Conservation (phyloP, 1,284 basidiomycete species). For the Heterobasidion irregulare region DNA sequence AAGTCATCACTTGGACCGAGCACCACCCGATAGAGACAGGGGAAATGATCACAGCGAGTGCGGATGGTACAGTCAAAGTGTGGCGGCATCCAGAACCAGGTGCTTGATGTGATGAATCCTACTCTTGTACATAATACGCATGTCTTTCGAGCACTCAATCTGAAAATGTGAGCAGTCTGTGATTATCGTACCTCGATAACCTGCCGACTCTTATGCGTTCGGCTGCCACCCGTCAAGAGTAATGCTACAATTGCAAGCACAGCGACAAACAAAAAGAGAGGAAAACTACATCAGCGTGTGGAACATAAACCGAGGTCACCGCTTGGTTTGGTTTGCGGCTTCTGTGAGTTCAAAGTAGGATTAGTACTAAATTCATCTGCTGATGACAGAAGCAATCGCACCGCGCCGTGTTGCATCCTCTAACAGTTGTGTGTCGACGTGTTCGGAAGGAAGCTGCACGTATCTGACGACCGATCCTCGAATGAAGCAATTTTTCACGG, state of each 20-base stretch:
- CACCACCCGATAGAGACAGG: constrained; percentile 75
- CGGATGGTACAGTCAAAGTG: constrained; percentile 80
- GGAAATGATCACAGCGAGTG: constrained; percentile 83
- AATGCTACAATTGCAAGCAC: not conserved
- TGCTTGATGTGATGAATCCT: constrained; percentile 3
- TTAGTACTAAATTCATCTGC: not conserved
- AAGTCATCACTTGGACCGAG: constrained; percentile 88
- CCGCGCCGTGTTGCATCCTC: constrained; percentile 98
- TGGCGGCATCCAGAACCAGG: constrained; percentile 44
- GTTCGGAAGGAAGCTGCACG: constrained; percentile 87
- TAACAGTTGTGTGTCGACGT: constrained; percentile 92
- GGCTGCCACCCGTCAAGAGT: not conserved
- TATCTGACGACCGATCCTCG: constrained; percentile 97
- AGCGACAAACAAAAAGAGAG: not conserved
- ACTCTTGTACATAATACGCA: not conserved
- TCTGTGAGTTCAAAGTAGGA: not conserved
- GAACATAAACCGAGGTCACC: not conserved
- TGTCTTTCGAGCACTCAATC: not conserved
- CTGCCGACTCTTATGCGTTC: not conserved
- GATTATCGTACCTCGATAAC: no score
- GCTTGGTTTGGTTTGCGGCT: not conserved
- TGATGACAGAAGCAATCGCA: constrained; percentile 25
- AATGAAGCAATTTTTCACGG: constrained; percentile 98
- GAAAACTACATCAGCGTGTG: not conserved
- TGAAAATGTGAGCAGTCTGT: no score